Conservation (phyloP, 257 asterid species). For the Thymus quinquecostatus region DNA sequence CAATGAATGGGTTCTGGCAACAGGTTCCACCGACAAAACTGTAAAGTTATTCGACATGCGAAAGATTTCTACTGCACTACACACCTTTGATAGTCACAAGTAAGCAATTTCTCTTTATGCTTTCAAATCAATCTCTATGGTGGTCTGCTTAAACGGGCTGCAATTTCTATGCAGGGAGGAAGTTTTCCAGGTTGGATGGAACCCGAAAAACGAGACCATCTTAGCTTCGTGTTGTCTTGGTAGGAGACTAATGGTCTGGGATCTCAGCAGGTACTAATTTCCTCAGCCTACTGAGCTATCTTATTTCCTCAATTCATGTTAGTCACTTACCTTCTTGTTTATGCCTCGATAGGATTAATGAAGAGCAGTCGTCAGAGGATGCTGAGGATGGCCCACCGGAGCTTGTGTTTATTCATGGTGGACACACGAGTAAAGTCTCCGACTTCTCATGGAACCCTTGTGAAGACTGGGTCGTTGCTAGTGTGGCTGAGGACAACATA, state of each 20-base stretch:
- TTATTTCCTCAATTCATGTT: background rate
- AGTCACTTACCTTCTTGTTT: background rate
- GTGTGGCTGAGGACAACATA: slow-evolving; percentile 96
- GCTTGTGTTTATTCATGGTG: slow-evolving; percentile 90
- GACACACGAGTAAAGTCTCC: slow-evolving; percentile 91
- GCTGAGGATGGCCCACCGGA: slow-evolving; percentile 97
- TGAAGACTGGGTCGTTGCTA: slow-evolving; percentile 94
- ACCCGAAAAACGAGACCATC: slow-evolving; percentile 67
- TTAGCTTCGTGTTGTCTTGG: slow-evolving; percentile 97
- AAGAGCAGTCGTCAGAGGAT: slow-evolving; percentile 83
- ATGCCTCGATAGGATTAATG: slow-evolving; percentile 62
- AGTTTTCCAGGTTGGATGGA: slow-evolving; percentile 30
- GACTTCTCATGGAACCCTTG: slow-evolving; percentile 98
- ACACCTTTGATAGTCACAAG: slow-evolving; percentile 13
- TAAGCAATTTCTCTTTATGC: background rate
- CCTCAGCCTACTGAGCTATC: slow-evolving; percentile 10
- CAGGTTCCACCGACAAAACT: slow-evolving; percentile 83
- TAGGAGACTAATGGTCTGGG: slow-evolving; percentile 95
- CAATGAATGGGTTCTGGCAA: slow-evolving; percentile 94
- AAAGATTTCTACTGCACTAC: slow-evolving; percentile 8
- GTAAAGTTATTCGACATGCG: slow-evolving; percentile 11
- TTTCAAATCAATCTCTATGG: background rate
- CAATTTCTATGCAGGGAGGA: slow-evolving; percentile 8
- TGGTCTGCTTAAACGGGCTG: background rate
- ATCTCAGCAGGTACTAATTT: slow-evolving; percentile 84